A percentile compares a stretch with the other conserved stretches of the same genome.
Conservation (phyloP, 345 rosid genomes). For the Garcia nutans region DNA sequence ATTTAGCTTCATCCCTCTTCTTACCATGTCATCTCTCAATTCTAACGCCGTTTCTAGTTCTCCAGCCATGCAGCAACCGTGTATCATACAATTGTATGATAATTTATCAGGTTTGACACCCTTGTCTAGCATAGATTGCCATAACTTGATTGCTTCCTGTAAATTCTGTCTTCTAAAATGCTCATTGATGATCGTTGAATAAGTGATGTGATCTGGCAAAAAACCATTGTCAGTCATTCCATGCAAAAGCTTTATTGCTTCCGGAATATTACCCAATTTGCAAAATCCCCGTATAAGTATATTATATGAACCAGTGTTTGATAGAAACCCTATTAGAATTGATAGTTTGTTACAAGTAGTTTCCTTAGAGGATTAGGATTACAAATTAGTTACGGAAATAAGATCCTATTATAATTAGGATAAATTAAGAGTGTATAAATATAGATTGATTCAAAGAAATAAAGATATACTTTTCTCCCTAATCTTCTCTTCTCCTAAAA, state of each 20-base stretch:
- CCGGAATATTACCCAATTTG: constrained; percentile 62
- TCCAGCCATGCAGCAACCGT: constrained; percentile 68
- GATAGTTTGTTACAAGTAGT: no score
- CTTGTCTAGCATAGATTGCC: constrained; percentile 65
- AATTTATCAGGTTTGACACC: constrained; percentile 69
- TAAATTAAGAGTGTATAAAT: no score
- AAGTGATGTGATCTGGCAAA: constrained; percentile 80
- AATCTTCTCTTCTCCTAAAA: no score
- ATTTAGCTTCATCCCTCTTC: constrained; percentile 49
- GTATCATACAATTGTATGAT: constrained; percentile 65
- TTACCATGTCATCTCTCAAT: constrained; percentile 67
- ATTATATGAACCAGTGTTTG: constrained; percentile 67
- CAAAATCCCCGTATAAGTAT: constrained; percentile 78
- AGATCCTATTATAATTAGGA: no score
- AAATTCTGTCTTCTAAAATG: constrained; percentile 54
- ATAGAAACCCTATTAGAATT: no score
- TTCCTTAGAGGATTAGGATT: no score
- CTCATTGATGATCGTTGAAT: constrained; percentile 76
- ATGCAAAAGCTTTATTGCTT: constrained; percentile 53
- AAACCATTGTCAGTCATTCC: constrained; percentile 58
- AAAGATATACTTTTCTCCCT: no score
- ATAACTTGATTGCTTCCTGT: constrained; percentile 56
- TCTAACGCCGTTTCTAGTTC: constrained; percentile 56
- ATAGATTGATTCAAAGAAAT: no score
- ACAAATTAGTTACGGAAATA: no score